These are phyloP conservation scores for Pseudevernia furfuracea DNA, from an alignment of 495 filamentous ascomycete species.

Conservation along the genomic window DNA sequence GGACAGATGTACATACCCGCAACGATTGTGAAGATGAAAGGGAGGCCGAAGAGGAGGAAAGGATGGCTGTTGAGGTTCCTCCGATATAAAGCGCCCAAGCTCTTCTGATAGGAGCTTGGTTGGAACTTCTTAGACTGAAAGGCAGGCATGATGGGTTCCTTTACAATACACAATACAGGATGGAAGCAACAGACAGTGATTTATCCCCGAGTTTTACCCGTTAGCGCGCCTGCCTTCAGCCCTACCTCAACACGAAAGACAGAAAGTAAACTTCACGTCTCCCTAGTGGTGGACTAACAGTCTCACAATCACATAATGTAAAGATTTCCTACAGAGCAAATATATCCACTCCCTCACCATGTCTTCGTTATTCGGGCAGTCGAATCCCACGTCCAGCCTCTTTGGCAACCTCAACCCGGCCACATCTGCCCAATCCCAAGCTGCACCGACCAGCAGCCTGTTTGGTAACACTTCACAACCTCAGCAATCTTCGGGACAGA, in stretches of 20 bases:
- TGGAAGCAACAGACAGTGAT: too few species aligned
- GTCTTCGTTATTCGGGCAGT: constrained; percentile 19
- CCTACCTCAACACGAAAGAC: not conserved
- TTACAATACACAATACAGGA: too few species aligned
- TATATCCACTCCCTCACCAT: not conserved
- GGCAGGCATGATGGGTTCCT: constrained; percentile 50
- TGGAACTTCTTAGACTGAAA: constrained; percentile 71
- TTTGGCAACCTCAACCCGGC: constrained; percentile 10
- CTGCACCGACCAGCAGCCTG: constrained; percentile 16
- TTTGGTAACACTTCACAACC: constrained; percentile 22
- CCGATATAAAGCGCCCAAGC: constrained; percentile 72
- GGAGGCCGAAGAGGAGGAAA: constrained; percentile 91
- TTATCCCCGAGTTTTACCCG: too few species aligned
- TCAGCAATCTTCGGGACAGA: constrained; percentile 17
- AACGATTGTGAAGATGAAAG: constrained; percentile 88
- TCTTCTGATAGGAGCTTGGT: constrained; percentile 47
- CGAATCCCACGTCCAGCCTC: constrained; percentile 7
- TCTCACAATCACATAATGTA: not conserved
- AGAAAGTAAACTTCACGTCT: constrained; percentile 6
- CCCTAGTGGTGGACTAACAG: not conserved
- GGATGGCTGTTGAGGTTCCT: constrained; percentile 60
- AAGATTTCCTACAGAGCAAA: not conserved
- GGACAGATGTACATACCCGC: constrained; percentile 38
- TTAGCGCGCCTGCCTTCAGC: too few species aligned
- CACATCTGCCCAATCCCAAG: constrained; percentile 15